phyloP scores from a whole-genome alignment of 805 yeast species.

The Pichia exigua region DNA sequence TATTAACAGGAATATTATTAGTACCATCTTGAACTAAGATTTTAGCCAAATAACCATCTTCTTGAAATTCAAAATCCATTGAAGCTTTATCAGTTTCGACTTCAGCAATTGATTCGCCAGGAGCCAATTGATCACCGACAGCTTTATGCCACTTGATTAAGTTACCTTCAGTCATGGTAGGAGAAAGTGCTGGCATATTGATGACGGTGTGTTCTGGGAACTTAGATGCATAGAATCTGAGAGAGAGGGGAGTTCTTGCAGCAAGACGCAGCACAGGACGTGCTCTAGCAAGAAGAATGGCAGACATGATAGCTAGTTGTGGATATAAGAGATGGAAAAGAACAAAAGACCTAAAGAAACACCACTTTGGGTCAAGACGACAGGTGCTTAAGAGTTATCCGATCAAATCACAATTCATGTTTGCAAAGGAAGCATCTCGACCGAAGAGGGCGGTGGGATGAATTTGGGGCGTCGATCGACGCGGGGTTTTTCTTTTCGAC shows the following conservation, averaged over 20 bases:
- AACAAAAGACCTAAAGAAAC: not conserved
- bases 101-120: slow-evolving; percentile 95
- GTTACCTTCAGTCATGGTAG: slow-evolving; percentile 97
- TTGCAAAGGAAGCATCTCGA: not conserved
- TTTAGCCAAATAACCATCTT: slow-evolving; percentile 89
- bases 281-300: not conserved
- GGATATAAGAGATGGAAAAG: not conserved
- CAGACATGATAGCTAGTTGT: not conserved
- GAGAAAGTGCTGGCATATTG: slow-evolving; percentile 98
- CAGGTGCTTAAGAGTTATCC: not conserved
- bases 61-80: slow-evolving; percentile 98
- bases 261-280: not conserved
- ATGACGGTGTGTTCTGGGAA: slow-evolving; percentile 65
- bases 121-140: slow-evolving; percentile 78
- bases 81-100: slow-evolving; percentile 97
- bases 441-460: not conserved
- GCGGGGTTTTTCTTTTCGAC: not conserved
- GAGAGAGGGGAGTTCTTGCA: slow-evolving; percentile 1
- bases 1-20: slow-evolving; percentile 86
- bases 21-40: slow-evolving; percentile 77
- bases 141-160: slow-evolving; percentile 84
- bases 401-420: not conserved
- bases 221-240: slow-evolving; percentile 23
- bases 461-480: not conserved
- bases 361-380: not conserved